Evolutionary conservation across 2,329 filamentous ascomycete genomes (phyloP), one percentile per base, ranked within the genome.

Genomic region (Pseudogymnoascus sp.): DNA sequence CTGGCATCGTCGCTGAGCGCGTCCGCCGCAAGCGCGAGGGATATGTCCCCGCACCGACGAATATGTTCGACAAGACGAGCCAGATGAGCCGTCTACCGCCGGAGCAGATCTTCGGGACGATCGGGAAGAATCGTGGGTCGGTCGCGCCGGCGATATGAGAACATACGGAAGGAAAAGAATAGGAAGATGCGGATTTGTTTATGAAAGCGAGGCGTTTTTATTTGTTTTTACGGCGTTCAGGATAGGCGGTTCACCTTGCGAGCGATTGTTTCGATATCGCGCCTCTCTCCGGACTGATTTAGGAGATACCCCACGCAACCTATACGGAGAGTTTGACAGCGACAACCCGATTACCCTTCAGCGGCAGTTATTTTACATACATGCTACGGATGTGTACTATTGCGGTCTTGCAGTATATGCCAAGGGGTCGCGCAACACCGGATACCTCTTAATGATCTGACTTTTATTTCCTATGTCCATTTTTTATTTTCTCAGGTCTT

Each of bases 11-110:
- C 49, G 80, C 92, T 63, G 90, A 94, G 76, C 85, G 90, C 65
- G 80, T 88, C 65, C 84, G 90, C 69, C 88, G 91, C 76, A 87
- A 83, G 77, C 83, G 85, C 59, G 89, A 93, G 72, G 91, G 91
- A 59, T 95, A 95, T 68, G 78, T 86, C 12, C 90, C 87, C n/a
- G 90, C 90, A 37, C 87, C 88, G 4, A 88, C 86, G 16, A 83
- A 79, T 37, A 83, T 83, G 78, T 83, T 81, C 66, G 84, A 87
- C 70, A 78, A 82, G 41, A 80, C 80, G 62, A 83, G 78, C 65
- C 82, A 82, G 61, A 83, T 87, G 66, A 78, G 80, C 67, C 77
- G 83, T 65, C 80, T 88, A 64, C 85, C 85, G 11, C 85, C 85
- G 2, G 79, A 81, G 60, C 82, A 87, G 72, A 77, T 74, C 10